These are phyloP conservation scores for Penstemon newberryi DNA, from an alignment of 257 asterid species.

Conservation along the genomic window DNA sequence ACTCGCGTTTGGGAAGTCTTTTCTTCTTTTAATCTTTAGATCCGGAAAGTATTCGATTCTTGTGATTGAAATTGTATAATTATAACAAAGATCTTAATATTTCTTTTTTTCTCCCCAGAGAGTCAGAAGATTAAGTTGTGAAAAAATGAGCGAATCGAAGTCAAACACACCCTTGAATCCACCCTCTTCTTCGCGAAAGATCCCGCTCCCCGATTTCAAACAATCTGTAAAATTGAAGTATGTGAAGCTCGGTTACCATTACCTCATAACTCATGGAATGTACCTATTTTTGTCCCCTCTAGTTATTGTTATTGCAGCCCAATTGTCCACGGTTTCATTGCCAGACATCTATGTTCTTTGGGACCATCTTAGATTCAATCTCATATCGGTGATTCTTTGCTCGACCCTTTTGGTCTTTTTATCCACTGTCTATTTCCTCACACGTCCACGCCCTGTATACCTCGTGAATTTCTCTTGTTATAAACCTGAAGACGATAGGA, in stretches of 20 bases:
- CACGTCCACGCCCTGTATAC: slow-evolving; percentile 78
- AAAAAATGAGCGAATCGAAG: slow-evolving; percentile 55
- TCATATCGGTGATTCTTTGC: slow-evolving; percentile 57
- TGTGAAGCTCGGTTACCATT: slow-evolving; percentile 85
- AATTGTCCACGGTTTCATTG: slow-evolving; percentile 61
- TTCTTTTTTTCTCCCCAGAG: slow-evolving; percentile 24
- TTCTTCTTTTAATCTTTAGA: slow-evolving; percentile 14
- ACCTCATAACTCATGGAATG: slow-evolving; percentile 83
- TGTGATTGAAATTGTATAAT: slow-evolving; percentile 2
- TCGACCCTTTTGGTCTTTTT: slow-evolving; percentile 66
- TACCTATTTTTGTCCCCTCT: slow-evolving; percentile 63
- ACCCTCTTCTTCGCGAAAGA: slow-evolving; percentile 43
- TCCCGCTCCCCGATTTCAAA: slow-evolving; percentile 71
- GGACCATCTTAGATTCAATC: slow-evolving; percentile 77
- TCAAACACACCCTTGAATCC: slow-evolving; percentile 42
- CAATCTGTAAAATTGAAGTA: slow-evolving; percentile 75
- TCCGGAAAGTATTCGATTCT: slow-evolving; percentile 15
- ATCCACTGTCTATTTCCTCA: slow-evolving; percentile 65
- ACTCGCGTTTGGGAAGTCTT: neutral
- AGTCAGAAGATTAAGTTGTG: slow-evolving; percentile 17
- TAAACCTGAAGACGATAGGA: slow-evolving; percentile 64
- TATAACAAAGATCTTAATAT: neutral
- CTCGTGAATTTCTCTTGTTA: slow-evolving; percentile 75
- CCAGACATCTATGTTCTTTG: slow-evolving; percentile 58
- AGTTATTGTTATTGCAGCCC: slow-evolving; percentile 62